Base-by-base conservation (phyloP, 2,329 filamentous ascomycete species). In the Botryosphaeria dothidea region DNA sequence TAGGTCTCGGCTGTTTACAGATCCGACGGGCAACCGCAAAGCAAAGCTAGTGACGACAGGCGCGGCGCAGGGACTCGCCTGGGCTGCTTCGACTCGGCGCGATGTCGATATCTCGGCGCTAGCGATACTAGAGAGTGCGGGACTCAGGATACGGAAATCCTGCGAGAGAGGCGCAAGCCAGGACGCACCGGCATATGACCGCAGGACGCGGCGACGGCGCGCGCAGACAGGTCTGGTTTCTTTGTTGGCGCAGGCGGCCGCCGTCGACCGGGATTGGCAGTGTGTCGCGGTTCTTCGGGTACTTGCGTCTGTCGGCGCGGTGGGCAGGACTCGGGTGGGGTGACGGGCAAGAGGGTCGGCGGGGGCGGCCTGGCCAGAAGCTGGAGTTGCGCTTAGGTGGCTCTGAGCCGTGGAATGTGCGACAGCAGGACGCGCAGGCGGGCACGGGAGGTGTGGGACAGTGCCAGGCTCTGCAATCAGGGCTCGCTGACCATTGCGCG, bases 351-450 rank as follows among this genome's bases (percentile, higher is more conserved):
- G n/a, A 34, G 29, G 29, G 4, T 29, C 52, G 52, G 54, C 36
- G 25, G 36, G 36, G 54, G 36, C 23, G 36, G 36, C 54, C 54
- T 58, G 36, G 54, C 8, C 23, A 38, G 54, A 29, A 58, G 54
- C 36, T 58, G 54, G 54, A 43, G 54, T 43, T 58, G 54, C 13
- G 36, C 52, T 38, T 31, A 25, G 31, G 31, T 41, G 27, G 51
- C 34, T 25, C 21, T 29, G 13, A 19, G 54, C 54, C 38, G 54
- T n/a, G 54, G 54, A 57, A 57, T 57, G 54, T 58, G 36, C 36
- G 54, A 43, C 52, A 41, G 52, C 51, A 25, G 51, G 19, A 56
- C 51, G 49, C 49, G 31, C 54, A 58, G 52, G 36, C 54, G 54
- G 54, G 36, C 7, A 19, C 54, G 54, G 36, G 54, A 27, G 25